Conservation (phyloP, 345 rosid genomes). For the Excoecaria cochinchinensis region DNA sequence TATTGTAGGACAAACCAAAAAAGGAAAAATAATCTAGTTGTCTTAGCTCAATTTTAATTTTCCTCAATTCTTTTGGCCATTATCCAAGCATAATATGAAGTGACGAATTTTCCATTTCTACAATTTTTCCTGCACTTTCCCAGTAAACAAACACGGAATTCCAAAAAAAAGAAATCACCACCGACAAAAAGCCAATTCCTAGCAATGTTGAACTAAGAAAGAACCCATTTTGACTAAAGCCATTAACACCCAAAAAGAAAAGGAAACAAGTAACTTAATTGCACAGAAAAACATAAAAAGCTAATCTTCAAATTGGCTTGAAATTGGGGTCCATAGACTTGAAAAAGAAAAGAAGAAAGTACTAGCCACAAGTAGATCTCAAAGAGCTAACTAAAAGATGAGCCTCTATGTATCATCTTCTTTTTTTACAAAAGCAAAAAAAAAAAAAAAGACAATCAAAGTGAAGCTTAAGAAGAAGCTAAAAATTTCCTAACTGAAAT, state of each 20-base stretch:
- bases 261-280: not conserved
- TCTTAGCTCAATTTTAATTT: not conserved
- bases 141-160: constrained; percentile 1
- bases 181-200: constrained; percentile 17
- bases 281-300: not conserved
- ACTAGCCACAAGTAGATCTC: constrained; percentile 40
- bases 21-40: not conserved
- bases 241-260: no score
- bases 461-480: constrained; percentile 1
- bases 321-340: constrained; percentile 26
- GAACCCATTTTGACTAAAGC: constrained; percentile 1
- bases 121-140: constrained; percentile 1
- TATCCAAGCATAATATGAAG: not conserved
- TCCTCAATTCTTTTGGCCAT: constrained; percentile 1
- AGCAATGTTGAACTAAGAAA: constrained; percentile 12
- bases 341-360: not conserved
- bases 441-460: not conserved
- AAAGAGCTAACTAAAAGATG: not conserved
- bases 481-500: no score
- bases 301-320: no score
- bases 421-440: not conserved
- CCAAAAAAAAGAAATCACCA: not conserved
- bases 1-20: no score
- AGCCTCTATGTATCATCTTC: not conserved
- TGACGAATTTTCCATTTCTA: not conserved